Base-by-base conservation (phyloP, 768 basidiomycete genomes). In the Pilatotrama ljubarskyi region DNA sequence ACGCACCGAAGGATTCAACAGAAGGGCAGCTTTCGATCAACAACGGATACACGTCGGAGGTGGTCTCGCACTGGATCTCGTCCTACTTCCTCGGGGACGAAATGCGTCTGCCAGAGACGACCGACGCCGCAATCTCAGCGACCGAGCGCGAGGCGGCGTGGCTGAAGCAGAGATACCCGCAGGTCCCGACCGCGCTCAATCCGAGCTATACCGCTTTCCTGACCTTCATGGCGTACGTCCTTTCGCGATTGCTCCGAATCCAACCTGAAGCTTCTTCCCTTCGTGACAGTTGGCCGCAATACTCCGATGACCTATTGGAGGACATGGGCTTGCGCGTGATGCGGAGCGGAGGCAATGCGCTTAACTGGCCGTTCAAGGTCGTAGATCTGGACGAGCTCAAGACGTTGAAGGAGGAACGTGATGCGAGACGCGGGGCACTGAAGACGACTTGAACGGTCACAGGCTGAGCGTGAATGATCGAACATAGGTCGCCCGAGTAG, bases 291-390 rank as follows among this genome's bases (percentile, higher is more conserved):
- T 88, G 85, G 84, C 84, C 86, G 0, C 87, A 87, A 65, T 68
- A 76, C 3, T 72, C 78, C 0, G 86, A 88, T 56, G 78, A 82
- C 4, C 70, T 88, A 3, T 69, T 87, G 47, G 82, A 81, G 4
- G 87, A 88, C 59, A 84, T 88, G 83, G 73, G 75, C n/a, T 64
- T 88, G 20, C 76, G 61, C 0, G 79, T 61, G 24, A 72, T 76
- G 74, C 74, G 86, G 5, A 84, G 82, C 35, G 84, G 86, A 2
- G 84, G 87, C 15, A 86, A 82, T 61, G 87, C 84, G 83, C 62
- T 87, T 3, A 87, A 80, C 10, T 88, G 86, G 85, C 76, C 80
- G 0, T 86, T 88, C 75, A 79, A 78, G 58, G 74, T 78, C 9
- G 74, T 85, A 32, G 75, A 81, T 15, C 32, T 78, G 20, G 69